Percentiles rank a stretch among this genome's conserved stretches.
Conservation (phyloP, 495 filamentous ascomycete species). For the Penicillium verhagenii region DNA sequence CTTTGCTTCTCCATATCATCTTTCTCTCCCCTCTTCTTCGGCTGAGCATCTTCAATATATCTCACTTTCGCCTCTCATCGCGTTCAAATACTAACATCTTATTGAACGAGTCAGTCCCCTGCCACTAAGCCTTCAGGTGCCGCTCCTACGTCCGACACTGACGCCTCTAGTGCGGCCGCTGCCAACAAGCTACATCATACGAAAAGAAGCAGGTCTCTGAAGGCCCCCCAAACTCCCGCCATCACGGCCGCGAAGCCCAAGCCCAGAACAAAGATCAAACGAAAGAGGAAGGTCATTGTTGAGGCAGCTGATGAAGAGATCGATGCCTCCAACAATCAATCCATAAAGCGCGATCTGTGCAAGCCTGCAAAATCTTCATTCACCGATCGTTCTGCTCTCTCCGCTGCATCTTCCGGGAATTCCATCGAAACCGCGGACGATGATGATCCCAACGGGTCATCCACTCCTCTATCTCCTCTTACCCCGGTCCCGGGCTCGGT, state of each 20-base stretch:
- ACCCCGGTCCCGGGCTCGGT: not conserved
- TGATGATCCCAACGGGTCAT: not conserved
- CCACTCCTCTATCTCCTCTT: not conserved
- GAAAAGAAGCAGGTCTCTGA: too few relatives aligned
- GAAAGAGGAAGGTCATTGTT: not conserved
- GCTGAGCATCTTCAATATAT: too few relatives aligned
- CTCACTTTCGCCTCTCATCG: too few relatives aligned
- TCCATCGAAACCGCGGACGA: not conserved
- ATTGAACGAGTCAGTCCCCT: too few relatives aligned
- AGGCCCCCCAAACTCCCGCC: not conserved
- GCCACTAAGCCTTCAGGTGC: too few relatives aligned
- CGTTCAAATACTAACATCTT: too few relatives aligned
- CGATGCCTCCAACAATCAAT: not conserved
- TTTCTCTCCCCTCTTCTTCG: too few relatives aligned
- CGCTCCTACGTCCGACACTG: too few relatives aligned
- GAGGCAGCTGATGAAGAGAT: not conserved
- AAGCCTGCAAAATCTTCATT: not conserved
- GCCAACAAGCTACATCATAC: too few relatives aligned
- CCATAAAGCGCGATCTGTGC: not conserved
- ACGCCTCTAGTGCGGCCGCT: too few relatives aligned
- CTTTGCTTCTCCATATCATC: too few relatives aligned
- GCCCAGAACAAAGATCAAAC: not conserved
- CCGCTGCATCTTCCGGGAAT: too few relatives aligned
- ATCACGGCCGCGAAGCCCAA: not conserved
- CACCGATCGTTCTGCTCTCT: not conserved